phyloP scores from a whole-genome alignment of 2,329 filamentous ascomycete species.

The Sporothrix phasma region DNA sequence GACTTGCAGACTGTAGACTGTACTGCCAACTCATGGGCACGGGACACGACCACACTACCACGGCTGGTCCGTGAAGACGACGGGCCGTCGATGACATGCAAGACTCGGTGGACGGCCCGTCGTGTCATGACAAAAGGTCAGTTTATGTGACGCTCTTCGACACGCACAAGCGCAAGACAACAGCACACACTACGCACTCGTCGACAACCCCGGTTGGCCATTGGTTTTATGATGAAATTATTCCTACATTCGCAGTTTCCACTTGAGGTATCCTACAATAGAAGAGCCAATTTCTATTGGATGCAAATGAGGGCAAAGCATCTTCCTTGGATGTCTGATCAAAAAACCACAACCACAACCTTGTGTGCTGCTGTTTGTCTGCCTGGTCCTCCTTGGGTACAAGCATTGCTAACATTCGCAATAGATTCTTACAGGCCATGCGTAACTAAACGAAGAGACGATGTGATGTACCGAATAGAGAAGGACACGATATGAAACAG shows the following conservation, averaged over 20 bases:
- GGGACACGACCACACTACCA: neutral
- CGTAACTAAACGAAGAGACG: neutral
- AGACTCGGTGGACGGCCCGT: neutral
- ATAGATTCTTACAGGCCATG: neutral
- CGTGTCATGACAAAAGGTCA: neutral
- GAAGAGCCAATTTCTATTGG: conserved; percentile 49
- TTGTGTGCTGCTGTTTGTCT: conserved; percentile 1
- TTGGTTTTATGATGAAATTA: conserved; percentile 64
- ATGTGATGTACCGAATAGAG: neutral
- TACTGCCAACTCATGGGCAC: neutral
- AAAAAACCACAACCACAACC: conserved; percentile 4
- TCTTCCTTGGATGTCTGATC: conserved; percentile 64
- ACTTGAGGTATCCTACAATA: conserved; percentile 52
- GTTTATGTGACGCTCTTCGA: neutral
- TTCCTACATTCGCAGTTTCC: conserved; percentile 81
- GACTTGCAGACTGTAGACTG: neutral
- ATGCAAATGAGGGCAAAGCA: conserved; percentile 54
- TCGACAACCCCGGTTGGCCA: conserved; percentile 18
- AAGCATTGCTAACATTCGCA: conserved; percentile 12
- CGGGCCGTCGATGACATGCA: neutral
- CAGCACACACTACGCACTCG: neutral
- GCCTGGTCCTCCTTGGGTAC: neutral
- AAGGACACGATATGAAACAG: neutral
- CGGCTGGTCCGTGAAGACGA: conserved; percentile 1
- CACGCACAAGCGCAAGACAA: neutral